Evolutionary conservation across 257 asterid species (phyloP).

Genomic region (Linaria vulgaris): DNA sequence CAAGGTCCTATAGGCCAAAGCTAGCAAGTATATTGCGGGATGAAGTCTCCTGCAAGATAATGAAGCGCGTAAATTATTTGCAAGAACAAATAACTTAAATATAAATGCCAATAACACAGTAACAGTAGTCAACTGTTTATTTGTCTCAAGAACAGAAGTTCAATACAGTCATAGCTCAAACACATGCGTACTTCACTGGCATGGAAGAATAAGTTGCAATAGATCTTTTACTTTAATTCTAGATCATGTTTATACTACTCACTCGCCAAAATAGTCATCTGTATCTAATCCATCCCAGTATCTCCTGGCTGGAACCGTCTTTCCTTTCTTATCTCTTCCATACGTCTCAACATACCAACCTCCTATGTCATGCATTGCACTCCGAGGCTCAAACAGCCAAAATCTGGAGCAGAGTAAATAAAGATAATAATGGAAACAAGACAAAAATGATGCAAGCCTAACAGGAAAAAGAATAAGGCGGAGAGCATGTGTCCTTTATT

Average conservation of each 20-base stretch:
- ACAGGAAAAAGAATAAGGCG: conserved; percentile 10
- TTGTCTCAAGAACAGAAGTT: conserved; percentile 2
- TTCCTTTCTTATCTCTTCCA: conserved; percentile 75
- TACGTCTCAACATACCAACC: conserved; percentile 97
- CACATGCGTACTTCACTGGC: conserved; percentile 16
- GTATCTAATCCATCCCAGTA: conserved; percentile 65
- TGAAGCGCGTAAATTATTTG: conserved; percentile 20
- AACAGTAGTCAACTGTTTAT: neutral
- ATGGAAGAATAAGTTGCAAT: conserved; percentile 18
- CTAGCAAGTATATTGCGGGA: conserved; percentile 89
- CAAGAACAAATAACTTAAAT: conserved; percentile 18
- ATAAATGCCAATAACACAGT: neutral
- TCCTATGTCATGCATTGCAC: conserved; percentile 87
- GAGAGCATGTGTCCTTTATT: neutral
- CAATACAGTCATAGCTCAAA: neutral
- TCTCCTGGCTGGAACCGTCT: conserved; percentile 61
- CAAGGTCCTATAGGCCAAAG: conserved; percentile 87
- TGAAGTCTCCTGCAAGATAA: conserved; percentile 79
- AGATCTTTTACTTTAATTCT: conserved; percentile 8
- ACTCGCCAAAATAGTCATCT: conserved; percentile 55
- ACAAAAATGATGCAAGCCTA: conserved; percentile 17
- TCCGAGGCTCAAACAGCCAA: conserved; percentile 98
- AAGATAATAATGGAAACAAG: conserved; percentile 25
- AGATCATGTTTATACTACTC: conserved; percentile 40
- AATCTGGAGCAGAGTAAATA: conserved; percentile 47